Conservation (phyloP, 2,329 filamentous ascomycete species). For the Beauveria pseudobassiana region DNA sequence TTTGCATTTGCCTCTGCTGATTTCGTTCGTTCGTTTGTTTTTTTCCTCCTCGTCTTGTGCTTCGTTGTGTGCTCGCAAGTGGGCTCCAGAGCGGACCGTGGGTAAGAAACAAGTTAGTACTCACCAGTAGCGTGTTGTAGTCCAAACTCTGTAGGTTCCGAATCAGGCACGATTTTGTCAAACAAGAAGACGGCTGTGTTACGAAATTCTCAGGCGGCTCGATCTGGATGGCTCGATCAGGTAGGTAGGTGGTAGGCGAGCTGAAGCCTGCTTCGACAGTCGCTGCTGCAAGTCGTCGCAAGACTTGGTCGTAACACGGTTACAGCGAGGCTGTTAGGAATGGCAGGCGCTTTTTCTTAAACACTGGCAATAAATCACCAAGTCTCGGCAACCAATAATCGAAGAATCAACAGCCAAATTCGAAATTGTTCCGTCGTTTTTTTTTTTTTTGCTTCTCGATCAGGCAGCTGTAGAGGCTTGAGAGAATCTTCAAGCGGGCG, state of each 20-base stretch:
- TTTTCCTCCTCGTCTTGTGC: not conserved
- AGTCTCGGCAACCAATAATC: not conserved
- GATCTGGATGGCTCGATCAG: not conserved
- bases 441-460: not conserved
- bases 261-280: not conserved
- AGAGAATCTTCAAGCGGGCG: too few relatives aligned
- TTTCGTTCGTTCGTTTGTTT: not conserved
- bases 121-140: conserved; percentile 3
- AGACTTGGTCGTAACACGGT: not conserved
- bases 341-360: not conserved
- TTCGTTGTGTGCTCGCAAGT: not conserved
- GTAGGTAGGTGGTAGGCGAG: not conserved
- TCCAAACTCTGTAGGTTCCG: not conserved
- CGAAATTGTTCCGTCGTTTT: not conserved
- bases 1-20: not conserved
- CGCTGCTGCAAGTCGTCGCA: not conserved
- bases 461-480: not conserved
- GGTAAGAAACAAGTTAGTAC: conserved; percentile 11
- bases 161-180: not conserved
- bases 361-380: not conserved
- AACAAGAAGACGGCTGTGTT: not conserved
- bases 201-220: not conserved
- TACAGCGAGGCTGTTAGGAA: not conserved
- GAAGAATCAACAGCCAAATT: not conserved
- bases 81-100: not conserved